phyloP scores from a whole-genome alignment of 2,329 filamentous ascomycete species.

The Cladophialophora carrionii region DNA sequence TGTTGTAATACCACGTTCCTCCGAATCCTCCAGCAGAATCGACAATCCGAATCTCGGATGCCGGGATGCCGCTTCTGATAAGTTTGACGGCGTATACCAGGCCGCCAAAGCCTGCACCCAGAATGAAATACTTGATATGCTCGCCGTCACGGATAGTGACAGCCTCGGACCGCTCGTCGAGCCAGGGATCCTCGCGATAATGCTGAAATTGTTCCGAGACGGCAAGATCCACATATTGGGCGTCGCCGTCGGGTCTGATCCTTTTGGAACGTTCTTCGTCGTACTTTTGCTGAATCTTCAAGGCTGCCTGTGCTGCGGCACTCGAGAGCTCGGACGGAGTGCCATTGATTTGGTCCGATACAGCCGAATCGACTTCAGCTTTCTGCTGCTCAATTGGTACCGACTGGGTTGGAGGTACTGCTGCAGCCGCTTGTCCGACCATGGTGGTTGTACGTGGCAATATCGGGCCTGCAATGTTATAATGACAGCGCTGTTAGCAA shows the following conservation, averaged over 20 bases:
- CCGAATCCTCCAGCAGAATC: conserved; percentile 51
- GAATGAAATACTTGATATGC: conserved; percentile 29
- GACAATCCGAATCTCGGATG: conserved; percentile 27
- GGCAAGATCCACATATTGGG: conserved; percentile 28
- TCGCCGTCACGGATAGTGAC: conserved; percentile 20
- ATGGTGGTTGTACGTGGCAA: background rate
- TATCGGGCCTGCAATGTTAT: background rate
- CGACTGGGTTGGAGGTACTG: background rate
- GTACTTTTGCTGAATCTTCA: conserved; percentile 25
- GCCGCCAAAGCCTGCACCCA: conserved; percentile 36
- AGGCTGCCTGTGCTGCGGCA: background rate
- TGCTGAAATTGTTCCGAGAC: conserved; percentile 21
- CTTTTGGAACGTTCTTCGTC: conserved; percentile 29
- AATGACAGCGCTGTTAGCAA: background rate
- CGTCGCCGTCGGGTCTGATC: conserved; percentile 22
- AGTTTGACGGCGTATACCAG: conserved; percentile 30
- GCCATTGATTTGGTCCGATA: background rate
- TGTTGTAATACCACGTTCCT: conserved; percentile 53
- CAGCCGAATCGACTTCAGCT: background rate
- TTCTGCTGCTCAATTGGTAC: conserved; percentile 2
- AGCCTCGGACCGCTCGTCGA: conserved; percentile 12
- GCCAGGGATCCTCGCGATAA: conserved; percentile 28
- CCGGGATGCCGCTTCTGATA: conserved; percentile 21
- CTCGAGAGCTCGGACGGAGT: background rate
- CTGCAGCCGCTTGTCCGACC: conserved; percentile 11